phyloP scores from a whole-genome alignment of 352 stramenopile genomes.

The Globisporangium takayamanum region DNA sequence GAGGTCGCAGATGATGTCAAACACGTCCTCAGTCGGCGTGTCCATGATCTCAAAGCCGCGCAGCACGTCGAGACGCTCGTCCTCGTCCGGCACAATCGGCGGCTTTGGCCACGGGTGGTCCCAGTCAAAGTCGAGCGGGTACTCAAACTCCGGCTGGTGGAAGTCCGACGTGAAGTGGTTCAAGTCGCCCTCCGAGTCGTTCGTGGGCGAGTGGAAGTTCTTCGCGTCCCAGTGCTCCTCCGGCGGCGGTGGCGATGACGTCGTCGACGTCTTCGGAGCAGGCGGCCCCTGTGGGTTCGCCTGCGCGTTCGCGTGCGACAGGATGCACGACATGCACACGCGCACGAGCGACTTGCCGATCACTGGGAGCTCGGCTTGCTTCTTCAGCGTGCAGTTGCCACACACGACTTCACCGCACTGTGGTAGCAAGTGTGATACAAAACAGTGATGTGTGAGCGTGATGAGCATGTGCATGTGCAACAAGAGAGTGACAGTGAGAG shows the following conservation, averaged over 20 bases:
- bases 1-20: conserved; percentile 87
- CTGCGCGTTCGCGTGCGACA: conserved; percentile 76
- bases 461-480: background rate
- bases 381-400: conserved; percentile 84
- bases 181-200: conserved; percentile 71
- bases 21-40: conserved; percentile 79
- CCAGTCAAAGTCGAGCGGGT: conserved; percentile 85
- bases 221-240: conserved; percentile 67
- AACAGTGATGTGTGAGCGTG: background rate
- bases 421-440: background rate
- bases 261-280: conserved; percentile 28
- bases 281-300: conserved; percentile 63
- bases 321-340: conserved; percentile 88
- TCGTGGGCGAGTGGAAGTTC: conserved; percentile 78
- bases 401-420: conserved; percentile 86
- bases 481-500: background rate
- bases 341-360: conserved; percentile 79
- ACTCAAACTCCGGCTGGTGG: conserved; percentile 78
- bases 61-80: conserved; percentile 70
- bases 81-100: conserved; percentile 56
- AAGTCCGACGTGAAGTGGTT: conserved; percentile 74
- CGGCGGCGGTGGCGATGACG: conserved; percentile 36
- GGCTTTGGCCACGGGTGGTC: conserved; percentile 86
- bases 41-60: conserved; percentile 85
- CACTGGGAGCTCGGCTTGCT: conserved; percentile 78